phyloP scores from a whole-genome alignment of 352 stramenopile species.

The Globisporangium uncinulatum region DNA sequence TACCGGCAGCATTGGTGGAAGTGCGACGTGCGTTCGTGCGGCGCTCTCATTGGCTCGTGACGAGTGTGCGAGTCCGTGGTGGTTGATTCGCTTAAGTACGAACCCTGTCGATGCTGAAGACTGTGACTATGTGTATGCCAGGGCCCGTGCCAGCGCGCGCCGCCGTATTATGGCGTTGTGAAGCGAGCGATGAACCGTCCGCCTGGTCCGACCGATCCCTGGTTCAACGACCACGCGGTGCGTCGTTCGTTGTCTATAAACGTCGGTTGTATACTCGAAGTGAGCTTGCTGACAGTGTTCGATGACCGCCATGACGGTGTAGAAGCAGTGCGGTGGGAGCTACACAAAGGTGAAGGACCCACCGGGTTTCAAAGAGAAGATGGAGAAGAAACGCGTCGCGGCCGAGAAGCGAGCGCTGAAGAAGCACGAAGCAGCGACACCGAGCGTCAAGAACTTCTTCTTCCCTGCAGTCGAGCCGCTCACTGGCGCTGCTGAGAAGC shows the following conservation, averaged over 20 bases:
- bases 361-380: constrained; percentile 40
- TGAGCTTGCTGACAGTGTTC: too few relatives aligned
- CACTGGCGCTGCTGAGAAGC: neutral
- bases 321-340: constrained; percentile 56
- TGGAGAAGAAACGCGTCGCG: constrained; percentile 26
- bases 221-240: constrained; percentile 65
- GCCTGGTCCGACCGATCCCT: constrained; percentile 64
- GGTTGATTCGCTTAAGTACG: too few relatives aligned
- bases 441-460: constrained; percentile 27
- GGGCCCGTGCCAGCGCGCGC: constrained; percentile 50
- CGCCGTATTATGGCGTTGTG: constrained; percentile 79
- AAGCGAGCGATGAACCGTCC: constrained; percentile 85
- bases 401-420: constrained; percentile 28
- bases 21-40: constrained; percentile 68
- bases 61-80: too few relatives aligned
- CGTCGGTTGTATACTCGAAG: too few relatives aligned
- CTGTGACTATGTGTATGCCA: constrained; percentile 21
- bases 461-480: constrained; percentile 10
- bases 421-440: constrained; percentile 23
- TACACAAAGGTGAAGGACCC: constrained; percentile 77
- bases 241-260: too few relatives aligned
- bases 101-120: too few relatives aligned
- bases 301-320: neutral
- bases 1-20: constrained; percentile 86
- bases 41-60: too few relatives aligned